phyloP scores from a whole-genome alignment of 192 early-diverging fungal species.

The Podila minutissima region DNA sequence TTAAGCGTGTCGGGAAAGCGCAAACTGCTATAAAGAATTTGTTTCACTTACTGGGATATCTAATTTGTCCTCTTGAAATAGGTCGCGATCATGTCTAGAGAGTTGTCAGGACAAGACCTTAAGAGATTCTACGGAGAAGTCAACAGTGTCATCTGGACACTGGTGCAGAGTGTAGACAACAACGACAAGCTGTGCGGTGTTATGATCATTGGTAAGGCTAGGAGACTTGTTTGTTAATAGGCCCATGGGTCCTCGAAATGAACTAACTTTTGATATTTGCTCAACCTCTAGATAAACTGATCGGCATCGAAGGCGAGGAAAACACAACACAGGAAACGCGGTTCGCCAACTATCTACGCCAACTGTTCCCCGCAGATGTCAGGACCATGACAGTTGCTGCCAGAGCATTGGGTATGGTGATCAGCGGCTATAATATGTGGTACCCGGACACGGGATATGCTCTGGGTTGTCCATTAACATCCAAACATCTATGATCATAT shows the following conservation, averaged over 20 bases:
- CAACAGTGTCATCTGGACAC: conserved; percentile 82
- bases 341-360: conserved; percentile 83
- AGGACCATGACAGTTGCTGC: conserved; percentile 79
- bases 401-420: conserved; percentile 69
- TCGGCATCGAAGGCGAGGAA: conserved; percentile 84
- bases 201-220: conserved; percentile 75
- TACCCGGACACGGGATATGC: not conserved
- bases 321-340: conserved; percentile 81
- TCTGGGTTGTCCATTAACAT: too few relatives aligned
- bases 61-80: not conserved
- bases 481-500: not conserved
- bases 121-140: conserved; percentile 83
- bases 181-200: conserved; percentile 85
- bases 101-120: conserved; percentile 76
- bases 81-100: conserved; percentile 57
- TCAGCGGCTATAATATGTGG: too few relatives aligned
- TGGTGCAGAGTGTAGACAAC: conserved; percentile 78
- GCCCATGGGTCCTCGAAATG: not conserved
- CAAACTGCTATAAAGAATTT: not conserved
- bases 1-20: too few relatives aligned
- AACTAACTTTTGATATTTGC: not conserved
- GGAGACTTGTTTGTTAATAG: not conserved
- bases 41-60: not conserved
- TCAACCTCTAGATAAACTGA: conserved; percentile 70
- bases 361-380: conserved; percentile 75